Conservation (phyloP, 768 basidiomycete species). For the Hypholoma sublateritium region DNA sequence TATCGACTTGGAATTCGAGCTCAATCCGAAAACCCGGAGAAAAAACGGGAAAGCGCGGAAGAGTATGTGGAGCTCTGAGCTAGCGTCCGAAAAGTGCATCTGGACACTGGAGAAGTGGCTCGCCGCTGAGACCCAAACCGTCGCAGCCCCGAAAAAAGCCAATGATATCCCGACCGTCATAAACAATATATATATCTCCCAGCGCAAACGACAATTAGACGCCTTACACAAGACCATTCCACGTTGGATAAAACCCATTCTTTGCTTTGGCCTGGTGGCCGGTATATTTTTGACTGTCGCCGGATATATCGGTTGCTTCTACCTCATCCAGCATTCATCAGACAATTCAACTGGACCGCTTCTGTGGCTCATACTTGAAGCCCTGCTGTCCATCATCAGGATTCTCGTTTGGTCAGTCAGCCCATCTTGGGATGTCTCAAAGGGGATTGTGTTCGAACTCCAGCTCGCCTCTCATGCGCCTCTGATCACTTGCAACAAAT, state of each 20-base stretch:
- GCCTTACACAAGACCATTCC: not conserved
- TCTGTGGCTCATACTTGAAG: slow-evolving; percentile 13
- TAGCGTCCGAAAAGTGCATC: slow-evolving; percentile 7
- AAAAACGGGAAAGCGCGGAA: not conserved
- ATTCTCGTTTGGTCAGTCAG: slow-evolving; percentile 13
- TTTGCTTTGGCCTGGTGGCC: not conserved
- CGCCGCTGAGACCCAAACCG: not conserved
- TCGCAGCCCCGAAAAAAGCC: not conserved
- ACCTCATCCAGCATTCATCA: not conserved
- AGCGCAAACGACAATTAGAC: not conserved
- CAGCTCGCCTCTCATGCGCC: slow-evolving; percentile 7
- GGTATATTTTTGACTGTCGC: not conserved
- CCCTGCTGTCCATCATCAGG: slow-evolving; percentile 4
- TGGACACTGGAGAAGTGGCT: slow-evolving; percentile 6
- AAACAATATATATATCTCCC: not conserved
- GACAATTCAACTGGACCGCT: not conserved
- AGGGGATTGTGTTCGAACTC: slow-evolving; percentile 6
- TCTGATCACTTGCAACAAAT: slow-evolving; percentile 8
- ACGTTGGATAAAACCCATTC: not conserved
- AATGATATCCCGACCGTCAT: not conserved
- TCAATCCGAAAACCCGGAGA: not conserved
- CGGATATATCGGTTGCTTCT: slow-evolving; percentile 14
- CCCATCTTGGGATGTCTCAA: slow-evolving; percentile 8
- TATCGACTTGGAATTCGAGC: slow-evolving; percentile 1
- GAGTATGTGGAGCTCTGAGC: slow-evolving; percentile 3